These are phyloP conservation scores for Polychytrium aggregatum DNA, from an alignment of 192 early-diverging fungal species.

Conservation along the genomic window DNA sequence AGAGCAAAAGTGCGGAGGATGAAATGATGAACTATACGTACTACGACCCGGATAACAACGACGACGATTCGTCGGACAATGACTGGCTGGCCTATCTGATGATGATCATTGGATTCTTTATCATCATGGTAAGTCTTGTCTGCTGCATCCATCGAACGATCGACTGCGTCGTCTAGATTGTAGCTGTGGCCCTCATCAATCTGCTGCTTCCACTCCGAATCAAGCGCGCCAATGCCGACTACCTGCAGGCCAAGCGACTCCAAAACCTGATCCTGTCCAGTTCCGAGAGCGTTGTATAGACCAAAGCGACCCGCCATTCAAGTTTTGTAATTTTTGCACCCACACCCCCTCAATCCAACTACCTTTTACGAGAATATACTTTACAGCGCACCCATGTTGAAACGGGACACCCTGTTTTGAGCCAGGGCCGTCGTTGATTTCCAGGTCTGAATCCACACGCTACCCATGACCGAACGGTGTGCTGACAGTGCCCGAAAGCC, in stretches of 20 bases:
- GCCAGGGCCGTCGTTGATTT: too few relatives aligned
- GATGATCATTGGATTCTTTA: slow-evolving; percentile 60
- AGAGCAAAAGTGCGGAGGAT: slow-evolving; percentile 9
- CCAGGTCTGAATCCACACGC: too few relatives aligned
- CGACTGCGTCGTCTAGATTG: background rate
- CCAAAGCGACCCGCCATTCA: too few relatives aligned
- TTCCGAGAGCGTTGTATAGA: too few relatives aligned
- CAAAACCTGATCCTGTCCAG: slow-evolving; percentile 55
- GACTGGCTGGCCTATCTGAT: slow-evolving; percentile 63
- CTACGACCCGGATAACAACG: slow-evolving; percentile 4
- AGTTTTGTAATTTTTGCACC: too few relatives aligned
- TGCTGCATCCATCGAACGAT: background rate
- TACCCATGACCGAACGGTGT: too few relatives aligned
- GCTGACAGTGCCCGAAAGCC: too few relatives aligned
- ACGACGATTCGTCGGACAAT: slow-evolving; percentile 30
- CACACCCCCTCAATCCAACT: too few relatives aligned
- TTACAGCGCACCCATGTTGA: too few relatives aligned
- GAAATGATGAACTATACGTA: slow-evolving; percentile 10
- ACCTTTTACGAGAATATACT: too few relatives aligned
- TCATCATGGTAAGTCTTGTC: slow-evolving; percentile 41
- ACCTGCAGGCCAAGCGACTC: slow-evolving; percentile 55
- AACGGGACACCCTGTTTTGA: too few relatives aligned
- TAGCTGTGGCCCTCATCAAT: background rate
- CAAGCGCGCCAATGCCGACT: slow-evolving; percentile 57
- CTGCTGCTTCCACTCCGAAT: background rate